Conservation (phyloP, 1,139 yeast species). For the Taphrina communis region DNA sequence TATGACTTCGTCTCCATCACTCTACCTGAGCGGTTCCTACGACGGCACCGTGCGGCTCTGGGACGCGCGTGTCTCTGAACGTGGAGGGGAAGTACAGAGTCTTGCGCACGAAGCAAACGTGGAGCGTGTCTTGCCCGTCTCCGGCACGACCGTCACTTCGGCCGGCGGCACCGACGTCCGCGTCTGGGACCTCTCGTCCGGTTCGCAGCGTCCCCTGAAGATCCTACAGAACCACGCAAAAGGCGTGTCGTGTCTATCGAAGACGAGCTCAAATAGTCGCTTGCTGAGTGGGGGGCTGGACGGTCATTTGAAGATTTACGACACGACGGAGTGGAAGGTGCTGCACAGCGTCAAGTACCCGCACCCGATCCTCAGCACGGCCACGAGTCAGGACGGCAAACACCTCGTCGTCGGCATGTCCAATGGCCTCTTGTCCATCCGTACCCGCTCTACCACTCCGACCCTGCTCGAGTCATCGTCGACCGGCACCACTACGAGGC, state of each 20-base stretch:
- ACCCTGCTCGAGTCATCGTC: slow-evolving; percentile 46
- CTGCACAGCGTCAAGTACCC: slow-evolving; percentile 65
- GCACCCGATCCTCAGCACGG: slow-evolving; percentile 41
- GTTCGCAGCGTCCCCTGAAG: slow-evolving; percentile 52
- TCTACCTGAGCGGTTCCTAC: slow-evolving; percentile 90
- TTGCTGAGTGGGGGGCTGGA: slow-evolving; percentile 91
- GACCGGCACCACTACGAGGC: slow-evolving; percentile 48
- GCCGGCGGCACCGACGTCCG: slow-evolving; percentile 84
- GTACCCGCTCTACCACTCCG: slow-evolving; percentile 74
- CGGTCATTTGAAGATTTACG: slow-evolving; percentile 96
- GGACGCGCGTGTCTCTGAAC: slow-evolving; percentile 66
- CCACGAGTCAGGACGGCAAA: slow-evolving; percentile 67
- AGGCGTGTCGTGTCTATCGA: slow-evolving; percentile 76
- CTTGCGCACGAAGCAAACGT: slow-evolving; percentile 76
- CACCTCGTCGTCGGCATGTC: slow-evolving; percentile 95
- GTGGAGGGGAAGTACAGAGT: slow-evolving; percentile 54
- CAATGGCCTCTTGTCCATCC: slow-evolving; percentile 82
- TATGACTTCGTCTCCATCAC: slow-evolving; percentile 66
- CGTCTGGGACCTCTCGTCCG: slow-evolving; percentile 90
- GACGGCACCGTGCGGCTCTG: slow-evolving; percentile 87
- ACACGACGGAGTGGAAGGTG: slow-evolving; percentile 81
- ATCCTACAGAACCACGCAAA: slow-evolving; percentile 84
- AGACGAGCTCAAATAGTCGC: slow-evolving; percentile 67
- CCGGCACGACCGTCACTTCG: slow-evolving; percentile 76
- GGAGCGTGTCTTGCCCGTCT: slow-evolving; percentile 78